Percentiles rank a stretch among this genome's conserved stretches.
phyloP scores from a whole-genome alignment of 495 filamentous ascomycete genomes.

The Hyaloscypha variabilis region DNA sequence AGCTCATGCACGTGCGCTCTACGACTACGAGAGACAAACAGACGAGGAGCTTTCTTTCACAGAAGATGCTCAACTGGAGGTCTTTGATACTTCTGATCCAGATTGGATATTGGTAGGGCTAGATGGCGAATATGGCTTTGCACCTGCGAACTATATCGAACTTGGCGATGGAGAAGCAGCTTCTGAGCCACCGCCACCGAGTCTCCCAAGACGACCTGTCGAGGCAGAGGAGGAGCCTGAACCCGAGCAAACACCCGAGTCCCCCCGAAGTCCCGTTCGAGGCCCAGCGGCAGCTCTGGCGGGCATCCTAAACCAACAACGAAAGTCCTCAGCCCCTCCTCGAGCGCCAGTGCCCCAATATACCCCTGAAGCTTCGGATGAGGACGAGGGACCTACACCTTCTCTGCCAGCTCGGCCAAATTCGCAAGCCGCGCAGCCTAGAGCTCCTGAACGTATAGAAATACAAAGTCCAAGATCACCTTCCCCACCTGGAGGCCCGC shows the following conservation, averaged over 20 bases:
- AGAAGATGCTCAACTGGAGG: conserved; percentile 80
- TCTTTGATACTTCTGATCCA: conserved; percentile 89
- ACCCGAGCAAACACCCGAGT: conserved; percentile 34
- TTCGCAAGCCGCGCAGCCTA: conserved; percentile 65
- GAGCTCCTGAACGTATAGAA: conserved; percentile 54
- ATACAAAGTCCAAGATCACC: conserved; percentile 49
- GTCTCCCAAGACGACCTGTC: conserved; percentile 44
- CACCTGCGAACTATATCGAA: conserved; percentile 96
- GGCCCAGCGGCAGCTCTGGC: conserved; percentile 36
- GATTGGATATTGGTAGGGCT: conserved; percentile 95
- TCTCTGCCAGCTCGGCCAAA: conserved; percentile 70
- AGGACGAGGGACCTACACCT: conserved; percentile 62
- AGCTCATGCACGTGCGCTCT: conserved; percentile 79
- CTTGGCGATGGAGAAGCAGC: conserved; percentile 32
- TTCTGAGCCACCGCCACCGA: conserved; percentile 38
- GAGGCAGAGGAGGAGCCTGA: conserved; percentile 40
- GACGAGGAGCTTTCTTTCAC: conserved; percentile 97
- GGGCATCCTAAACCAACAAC: conserved; percentile 28
- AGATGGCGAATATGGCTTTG: conserved; percentile 89
- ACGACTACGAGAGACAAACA: conserved; percentile 95
- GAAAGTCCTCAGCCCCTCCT: conserved; percentile 21
- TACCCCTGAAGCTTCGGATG: conserved; percentile 63
- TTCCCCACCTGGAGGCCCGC: conserved; percentile 39
- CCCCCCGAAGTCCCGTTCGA: conserved; percentile 24
- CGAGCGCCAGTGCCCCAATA: conserved; percentile 50